Evolutionary conservation across 768 basidiomycete species (phyloP).

Genomic region (Suillus alpinus): DNA sequence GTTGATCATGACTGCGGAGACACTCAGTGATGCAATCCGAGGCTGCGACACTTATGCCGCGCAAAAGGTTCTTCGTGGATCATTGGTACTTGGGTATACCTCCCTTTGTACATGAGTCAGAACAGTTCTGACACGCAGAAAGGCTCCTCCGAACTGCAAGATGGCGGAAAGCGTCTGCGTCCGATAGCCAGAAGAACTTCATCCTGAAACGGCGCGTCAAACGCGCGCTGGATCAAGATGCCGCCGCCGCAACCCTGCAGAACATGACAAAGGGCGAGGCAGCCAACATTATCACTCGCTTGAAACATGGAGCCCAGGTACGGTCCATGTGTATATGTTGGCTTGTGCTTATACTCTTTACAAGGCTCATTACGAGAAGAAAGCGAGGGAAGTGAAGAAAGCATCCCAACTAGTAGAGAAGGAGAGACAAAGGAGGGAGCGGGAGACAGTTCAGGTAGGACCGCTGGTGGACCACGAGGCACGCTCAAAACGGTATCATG

Average conservation of each 20-base stretch:
- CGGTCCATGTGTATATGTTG: slow-evolving; percentile 1
- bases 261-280: slow-evolving; percentile 75
- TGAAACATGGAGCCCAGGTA: slow-evolving; percentile 77
- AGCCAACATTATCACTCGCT: slow-evolving; percentile 71
- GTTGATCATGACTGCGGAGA: slow-evolving; percentile 49
- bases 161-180: slow-evolving; percentile 65
- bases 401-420: slow-evolving; percentile 35
- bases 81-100: slow-evolving; percentile 48
- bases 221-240: slow-evolving; percentile 20
- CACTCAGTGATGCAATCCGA: slow-evolving; percentile 57
- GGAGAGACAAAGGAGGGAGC: slow-evolving; percentile 48
- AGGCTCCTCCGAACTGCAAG: slow-evolving; percentile 62
- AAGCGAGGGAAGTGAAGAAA: slow-evolving; percentile 40
- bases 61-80: slow-evolving; percentile 52
- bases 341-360: slow-evolving; percentile 1
- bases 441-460: slow-evolving; percentile 62
- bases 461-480: slow-evolving; percentile 32
- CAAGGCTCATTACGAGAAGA: slow-evolving; percentile 58
- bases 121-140: slow-evolving; percentile 5
- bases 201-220: slow-evolving; percentile 51
- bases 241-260: slow-evolving; percentile 27
- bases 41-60: slow-evolving; percentile 68
- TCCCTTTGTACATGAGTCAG: slow-evolving; percentile 5
- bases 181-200: slow-evolving; percentile 56
- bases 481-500: neutral